Evolutionary conservation across 345 rosid species (phyloP), one percentile per base, ranked within the genome.

Genomic region (Ricinus communis): DNA sequence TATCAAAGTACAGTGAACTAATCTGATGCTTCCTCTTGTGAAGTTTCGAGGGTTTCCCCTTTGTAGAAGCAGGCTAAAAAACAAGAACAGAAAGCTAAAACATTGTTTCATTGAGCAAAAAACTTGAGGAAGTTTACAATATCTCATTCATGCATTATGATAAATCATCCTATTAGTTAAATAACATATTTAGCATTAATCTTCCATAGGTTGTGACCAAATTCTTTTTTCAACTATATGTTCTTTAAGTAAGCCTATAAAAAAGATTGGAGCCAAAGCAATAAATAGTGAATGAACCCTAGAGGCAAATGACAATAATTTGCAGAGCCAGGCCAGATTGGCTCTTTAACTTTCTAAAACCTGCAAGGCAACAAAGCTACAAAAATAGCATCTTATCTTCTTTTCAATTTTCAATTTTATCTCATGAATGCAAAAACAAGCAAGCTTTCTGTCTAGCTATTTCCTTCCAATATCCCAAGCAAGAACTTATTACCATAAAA

Each of bases 21-120:
- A 95, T 95, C 74, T 92, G 99, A 87, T 92, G 99, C 87, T 95
- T 95, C 86, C 99, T 90, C 87, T 92, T 92, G 83, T 92, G 99
- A 72, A 95, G 91, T 72, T 95, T 95, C 0, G 90, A 33, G 41
- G 96, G 96, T 77, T 95, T 90, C 69, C 97, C 99, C 66, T 92
- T 90, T 0, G 91, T 52, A 30, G 99, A 87, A 76, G 79, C 87
- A 13, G 97, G 93, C 98, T 95, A 71, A 62, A 67, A 24, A 15
- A 31, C 16, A 52, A 28, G 27, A 67, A 47, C 6, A 12, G 7
- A 40, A 15, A 5, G 46, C 8, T 5, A 41, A 46, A n/a, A 19
- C 8, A n/a, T 15, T 36, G 0, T n/a, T n/a, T 11, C 16, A 63
- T 30, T 30, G 0, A 14, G 14, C 33, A 47, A 19, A 33, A 12